Percentiles rank a stretch among this genome's conserved stretches.
Evolutionary conservation across 805 yeast species (phyloP).

Genomic region (Groenewaldozyma salmanticensis): DNA sequence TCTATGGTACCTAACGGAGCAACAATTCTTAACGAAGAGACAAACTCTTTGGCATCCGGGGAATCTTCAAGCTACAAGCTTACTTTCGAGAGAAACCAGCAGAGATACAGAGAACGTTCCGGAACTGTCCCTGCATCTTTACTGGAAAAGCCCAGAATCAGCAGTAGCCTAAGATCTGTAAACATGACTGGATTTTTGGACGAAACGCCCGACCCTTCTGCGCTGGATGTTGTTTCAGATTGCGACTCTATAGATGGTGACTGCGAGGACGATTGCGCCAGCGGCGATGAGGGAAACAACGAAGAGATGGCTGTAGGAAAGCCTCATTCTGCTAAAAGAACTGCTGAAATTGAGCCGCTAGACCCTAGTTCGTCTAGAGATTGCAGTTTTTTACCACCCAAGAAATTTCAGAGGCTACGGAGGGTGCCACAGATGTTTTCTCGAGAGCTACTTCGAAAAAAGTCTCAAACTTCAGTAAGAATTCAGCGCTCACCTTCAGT

Average conservation of each 20-base stretch:
- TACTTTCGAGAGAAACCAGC: constrained; percentile 10
- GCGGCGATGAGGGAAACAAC: neutral
- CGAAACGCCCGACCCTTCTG: neutral
- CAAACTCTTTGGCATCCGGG: neutral
- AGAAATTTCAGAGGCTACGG: neutral
- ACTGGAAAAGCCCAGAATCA: no score
- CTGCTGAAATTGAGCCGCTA: constrained; percentile 1
- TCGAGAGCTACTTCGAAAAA: neutral
- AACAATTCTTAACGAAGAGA: constrained; percentile 8
- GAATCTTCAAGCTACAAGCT: constrained; percentile 10
- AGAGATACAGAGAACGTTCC: constrained; percentile 12
- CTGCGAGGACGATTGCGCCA: neutral
- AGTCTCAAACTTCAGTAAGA: neutral
- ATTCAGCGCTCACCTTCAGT: constrained; percentile 5
- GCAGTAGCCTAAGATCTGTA: no score
- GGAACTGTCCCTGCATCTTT: constrained; percentile 7
- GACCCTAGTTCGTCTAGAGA: no score
- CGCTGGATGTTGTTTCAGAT: neutral
- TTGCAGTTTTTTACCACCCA: no score
- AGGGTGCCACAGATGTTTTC: neutral
- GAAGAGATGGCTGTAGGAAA: neutral
- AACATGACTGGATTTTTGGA: neutral
- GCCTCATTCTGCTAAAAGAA: neutral
- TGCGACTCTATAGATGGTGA: neutral
- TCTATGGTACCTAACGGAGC: constrained; percentile 12